Evolutionary conservation across 768 basidiomycete species (phyloP).

Genomic region (Lyophyllum decastes): DNA sequence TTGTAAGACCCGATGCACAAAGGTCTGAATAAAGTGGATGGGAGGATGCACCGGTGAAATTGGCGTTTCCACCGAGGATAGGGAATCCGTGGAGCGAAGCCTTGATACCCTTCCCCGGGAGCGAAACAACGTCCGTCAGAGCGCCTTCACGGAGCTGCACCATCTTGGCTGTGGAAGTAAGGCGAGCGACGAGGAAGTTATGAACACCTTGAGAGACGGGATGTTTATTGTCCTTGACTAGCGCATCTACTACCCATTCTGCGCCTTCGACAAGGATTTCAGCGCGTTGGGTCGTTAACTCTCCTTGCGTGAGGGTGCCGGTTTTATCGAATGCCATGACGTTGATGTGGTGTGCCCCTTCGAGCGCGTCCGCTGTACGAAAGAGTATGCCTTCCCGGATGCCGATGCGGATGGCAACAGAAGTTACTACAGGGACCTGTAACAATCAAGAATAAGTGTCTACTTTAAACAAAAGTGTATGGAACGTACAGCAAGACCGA

Average conservation of each 20-base stretch:
- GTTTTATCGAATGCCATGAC: conserved; percentile 62
- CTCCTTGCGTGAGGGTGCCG: conserved; percentile 52
- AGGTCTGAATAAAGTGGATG: neutral
- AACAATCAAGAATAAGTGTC: neutral
- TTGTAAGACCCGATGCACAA: conserved; percentile 14
- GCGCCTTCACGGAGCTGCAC: conserved; percentile 8
- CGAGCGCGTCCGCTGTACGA: conserved; percentile 43
- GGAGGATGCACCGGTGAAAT: conserved; percentile 8
- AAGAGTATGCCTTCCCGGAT: conserved; percentile 14
- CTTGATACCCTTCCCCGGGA: conserved; percentile 35
- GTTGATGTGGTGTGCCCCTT: conserved; percentile 41
- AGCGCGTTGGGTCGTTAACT: conserved; percentile 37
- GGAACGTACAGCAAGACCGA: conserved; percentile 32
- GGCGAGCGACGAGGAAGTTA: conserved; percentile 23
- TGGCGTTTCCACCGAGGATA: conserved; percentile 37
- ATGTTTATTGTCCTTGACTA: conserved; percentile 34
- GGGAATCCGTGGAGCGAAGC: conserved; percentile 30
- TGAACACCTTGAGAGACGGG: conserved; percentile 35
- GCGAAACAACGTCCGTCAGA: conserved; percentile 22
- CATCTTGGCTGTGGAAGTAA: neutral
- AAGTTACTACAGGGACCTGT: conserved; percentile 26
- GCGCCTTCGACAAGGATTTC: conserved; percentile 24
- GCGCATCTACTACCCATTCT: conserved; percentile 23
- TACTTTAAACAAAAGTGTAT: conserved; percentile 15
- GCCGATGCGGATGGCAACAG: conserved; percentile 18